Evolutionary conservation across 2,329 filamentous ascomycete genomes (phyloP).

Genomic region (Fusarium humuli): DNA sequence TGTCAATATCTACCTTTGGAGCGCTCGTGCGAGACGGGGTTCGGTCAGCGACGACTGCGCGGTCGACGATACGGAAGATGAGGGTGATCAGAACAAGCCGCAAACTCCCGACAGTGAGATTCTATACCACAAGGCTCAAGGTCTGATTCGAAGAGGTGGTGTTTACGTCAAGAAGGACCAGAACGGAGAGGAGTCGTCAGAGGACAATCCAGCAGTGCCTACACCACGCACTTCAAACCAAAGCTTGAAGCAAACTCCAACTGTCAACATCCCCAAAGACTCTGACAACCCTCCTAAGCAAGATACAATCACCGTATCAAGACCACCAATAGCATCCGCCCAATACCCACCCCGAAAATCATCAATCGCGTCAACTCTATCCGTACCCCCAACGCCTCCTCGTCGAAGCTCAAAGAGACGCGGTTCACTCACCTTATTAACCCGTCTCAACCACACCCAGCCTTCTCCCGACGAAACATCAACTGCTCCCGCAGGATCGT

Average conservation of each 20-base stretch:
- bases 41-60: slow-evolving; percentile 38
- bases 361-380: slow-evolving; percentile 24
- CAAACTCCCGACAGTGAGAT: slow-evolving; percentile 28
- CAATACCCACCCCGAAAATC: slow-evolving; percentile 21
- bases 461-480: slow-evolving; percentile 21
- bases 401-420: slow-evolving; percentile 44
- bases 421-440: slow-evolving; percentile 30
- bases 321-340: slow-evolving; percentile 15
- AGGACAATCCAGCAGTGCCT: not conserved
- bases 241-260: slow-evolving; percentile 1
- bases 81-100: slow-evolving; percentile 18
- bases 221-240: slow-evolving; percentile 19
- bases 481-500: not conserved
- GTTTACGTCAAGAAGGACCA: slow-evolving; percentile 37
- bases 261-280: not conserved
- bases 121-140: slow-evolving; percentile 36
- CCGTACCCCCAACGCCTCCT: slow-evolving; percentile 35
- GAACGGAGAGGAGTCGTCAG: not conserved
- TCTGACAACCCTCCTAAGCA: not conserved
- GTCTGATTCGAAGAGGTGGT: slow-evolving; percentile 38
- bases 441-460: slow-evolving; percentile 23
- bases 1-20: slow-evolving; percentile 49
- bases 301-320: slow-evolving; percentile 28
- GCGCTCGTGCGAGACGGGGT: slow-evolving; percentile 39
- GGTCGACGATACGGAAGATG: slow-evolving; percentile 41